A percentile compares a stretch with the other conserved stretches of the same genome.
Evolutionary conservation across 2,329 filamentous ascomycete genomes (phyloP).

Genomic region (Botryotinia calthae): DNA sequence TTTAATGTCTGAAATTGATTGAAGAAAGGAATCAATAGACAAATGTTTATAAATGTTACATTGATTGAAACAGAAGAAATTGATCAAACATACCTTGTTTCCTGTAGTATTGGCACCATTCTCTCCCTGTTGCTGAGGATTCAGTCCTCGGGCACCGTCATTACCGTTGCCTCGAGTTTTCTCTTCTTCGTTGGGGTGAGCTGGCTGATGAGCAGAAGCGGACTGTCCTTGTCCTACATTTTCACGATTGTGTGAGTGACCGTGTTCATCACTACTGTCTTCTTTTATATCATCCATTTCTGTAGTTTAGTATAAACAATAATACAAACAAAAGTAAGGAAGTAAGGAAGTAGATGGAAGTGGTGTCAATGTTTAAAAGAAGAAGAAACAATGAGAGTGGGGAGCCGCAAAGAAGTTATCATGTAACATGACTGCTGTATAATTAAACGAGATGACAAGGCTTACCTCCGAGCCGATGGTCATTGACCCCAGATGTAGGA

Average conservation of each 20-base stretch:
- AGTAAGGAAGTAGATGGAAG: not conserved
- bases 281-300: not conserved
- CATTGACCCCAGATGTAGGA: not conserved
- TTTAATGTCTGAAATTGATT: not conserved
- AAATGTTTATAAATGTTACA: not conserved
- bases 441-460: not conserved
- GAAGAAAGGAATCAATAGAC: not conserved
- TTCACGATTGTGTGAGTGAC: not conserved
- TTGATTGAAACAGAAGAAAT: not conserved
- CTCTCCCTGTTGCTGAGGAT: not conserved
- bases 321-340: not conserved
- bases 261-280: not conserved
- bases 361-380: not conserved
- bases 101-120: not conserved
- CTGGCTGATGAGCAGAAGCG: not conserved
- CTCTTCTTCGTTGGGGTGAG: not conserved
- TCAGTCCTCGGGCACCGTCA: not conserved
- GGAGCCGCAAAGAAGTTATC: not conserved
- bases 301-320: not conserved
- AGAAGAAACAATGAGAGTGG: not conserved
- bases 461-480: not conserved
- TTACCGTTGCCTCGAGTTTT: not conserved
- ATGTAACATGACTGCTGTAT: not conserved
- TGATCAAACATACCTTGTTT: not conserved
- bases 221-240: not conserved